phyloP scores from a whole-genome alignment of 148 eudicot genomes.

The Polygonum aviculare region DNA sequence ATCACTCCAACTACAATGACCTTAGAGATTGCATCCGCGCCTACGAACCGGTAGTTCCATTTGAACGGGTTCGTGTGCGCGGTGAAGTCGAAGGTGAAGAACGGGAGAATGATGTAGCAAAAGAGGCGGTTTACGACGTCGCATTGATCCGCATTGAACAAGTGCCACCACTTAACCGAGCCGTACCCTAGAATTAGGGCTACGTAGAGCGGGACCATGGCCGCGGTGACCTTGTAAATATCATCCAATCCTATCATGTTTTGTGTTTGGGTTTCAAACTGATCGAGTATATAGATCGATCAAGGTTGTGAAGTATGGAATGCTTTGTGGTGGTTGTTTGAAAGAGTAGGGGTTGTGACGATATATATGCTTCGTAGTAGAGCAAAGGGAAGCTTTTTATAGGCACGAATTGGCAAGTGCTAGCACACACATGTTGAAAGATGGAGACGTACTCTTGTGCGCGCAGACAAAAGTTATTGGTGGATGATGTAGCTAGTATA shows the following conservation, averaged over 20 bases:
- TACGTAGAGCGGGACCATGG: slow-evolving; percentile 66
- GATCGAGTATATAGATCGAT: too few species aligned
- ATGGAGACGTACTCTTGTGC: too few species aligned
- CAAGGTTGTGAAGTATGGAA: not conserved
- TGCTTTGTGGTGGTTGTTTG: not conserved
- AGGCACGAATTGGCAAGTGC: not conserved
- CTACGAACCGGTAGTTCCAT: slow-evolving; percentile 53
- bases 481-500: not conserved
- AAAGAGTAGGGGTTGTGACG: not conserved
- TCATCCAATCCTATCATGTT: slow-evolving; percentile 69
- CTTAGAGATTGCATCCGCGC: slow-evolving; percentile 58
- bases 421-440: too few species aligned
- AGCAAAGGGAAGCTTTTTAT: not conserved
- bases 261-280: not conserved
- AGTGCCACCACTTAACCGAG: slow-evolving; percentile 63
- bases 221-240: slow-evolving; percentile 68
- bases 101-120: slow-evolving; percentile 59
- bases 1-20: slow-evolving; percentile 43
- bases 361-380: not conserved
- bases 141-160: slow-evolving; percentile 47
- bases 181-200: slow-evolving; percentile 64
- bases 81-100: slow-evolving; percentile 65
- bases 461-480: not conserved
- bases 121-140: slow-evolving; percentile 67
- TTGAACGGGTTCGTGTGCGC: slow-evolving; percentile 61